Base-by-base conservation (phyloP, 2,329 filamentous ascomycete species). In the Orbilia ellipsospora region DNA sequence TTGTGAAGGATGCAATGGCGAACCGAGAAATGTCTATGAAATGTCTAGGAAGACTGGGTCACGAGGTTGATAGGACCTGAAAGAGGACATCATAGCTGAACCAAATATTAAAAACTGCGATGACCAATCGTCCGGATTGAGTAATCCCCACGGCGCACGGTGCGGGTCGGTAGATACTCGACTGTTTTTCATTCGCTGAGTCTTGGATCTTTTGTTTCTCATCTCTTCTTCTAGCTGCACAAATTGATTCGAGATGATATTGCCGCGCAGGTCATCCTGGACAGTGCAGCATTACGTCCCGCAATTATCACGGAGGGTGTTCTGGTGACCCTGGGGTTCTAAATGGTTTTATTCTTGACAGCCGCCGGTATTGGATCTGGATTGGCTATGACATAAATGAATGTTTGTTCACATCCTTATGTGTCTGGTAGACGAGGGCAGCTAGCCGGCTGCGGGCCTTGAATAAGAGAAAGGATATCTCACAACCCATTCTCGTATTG, bases 321-420 rank as follows among this genome's bases (percentile, higher is more conserved):
- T 75, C 72, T 75, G 72, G 64, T 75, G 72, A 75, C 72, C 64
- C 72, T 56, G 54, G 56, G 57, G 31, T 28, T 28, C 40, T 44
- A 50, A 28, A 56, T 45, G 18, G 16, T 18, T 57, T 42, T 57
- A 44, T 40, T 44, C 13, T 44, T 20, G 6, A 36, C 31, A 36
- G 31, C 31, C 31, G 31, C 13, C 44, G 44, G 44, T 13, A 48
- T 48, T 48, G 31, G 10, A 7, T 10, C 10, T 36, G 5, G 10
- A 6, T 36, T 36, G 31, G 10, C 5, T 36, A 6, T 36, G 8
- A 36, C 31, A 36, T 7, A 36, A 4, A 6, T 36, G 31, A 36
- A 36, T 36, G 31, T 36, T 36, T 36, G 31, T 36, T 36, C 31
- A 7, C 5, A 36, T 36, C 3, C 6, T 36, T 7, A 6, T 36